phyloP scores from a whole-genome alignment of 2,329 filamentous ascomycete species.

The Trichocomaceae sp. region DNA sequence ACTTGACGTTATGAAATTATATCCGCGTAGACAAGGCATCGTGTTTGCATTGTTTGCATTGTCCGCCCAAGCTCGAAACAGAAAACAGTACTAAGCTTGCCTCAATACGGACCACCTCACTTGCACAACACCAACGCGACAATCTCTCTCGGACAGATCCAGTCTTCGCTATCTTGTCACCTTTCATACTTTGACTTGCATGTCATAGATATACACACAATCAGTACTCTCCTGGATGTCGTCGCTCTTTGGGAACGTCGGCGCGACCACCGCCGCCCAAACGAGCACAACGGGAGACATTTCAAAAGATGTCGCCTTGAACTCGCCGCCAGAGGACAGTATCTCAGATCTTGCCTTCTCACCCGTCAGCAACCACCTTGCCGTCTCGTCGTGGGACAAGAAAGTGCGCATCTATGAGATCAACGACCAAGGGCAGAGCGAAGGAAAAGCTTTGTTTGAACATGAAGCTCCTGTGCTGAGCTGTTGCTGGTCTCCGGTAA shows the following conservation, averaged over 20 bases:
- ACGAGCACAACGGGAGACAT: conserved; percentile 82
- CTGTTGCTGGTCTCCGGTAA: conserved; percentile 81
- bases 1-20: too few species aligned
- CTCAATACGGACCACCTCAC: background rate
- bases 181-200: background rate
- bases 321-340: conserved; percentile 75
- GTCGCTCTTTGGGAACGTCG: conserved; percentile 47
- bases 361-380: conserved; percentile 69
- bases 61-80: background rate
- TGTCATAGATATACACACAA: background rate
- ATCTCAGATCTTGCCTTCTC: conserved; percentile 85
- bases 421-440: conserved; percentile 65
- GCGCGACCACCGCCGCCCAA: conserved; percentile 44
- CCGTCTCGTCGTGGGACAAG: conserved; percentile 93
- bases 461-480: conserved; percentile 79
- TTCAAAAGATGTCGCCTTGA: conserved; percentile 76
- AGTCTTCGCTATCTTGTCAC: background rate
- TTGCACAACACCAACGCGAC: background rate
- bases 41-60: conserved; percentile 9
- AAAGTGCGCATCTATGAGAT: conserved; percentile 97
- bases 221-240: conserved; percentile 24
- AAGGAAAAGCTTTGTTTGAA: conserved; percentile 79
- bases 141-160: background rate
- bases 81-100: background rate
- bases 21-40: too few species aligned